Evolutionary conservation across 345 rosid genomes (phyloP), one percentile per base, ranked within the genome.

Genomic region (Brassica cretica): DNA sequence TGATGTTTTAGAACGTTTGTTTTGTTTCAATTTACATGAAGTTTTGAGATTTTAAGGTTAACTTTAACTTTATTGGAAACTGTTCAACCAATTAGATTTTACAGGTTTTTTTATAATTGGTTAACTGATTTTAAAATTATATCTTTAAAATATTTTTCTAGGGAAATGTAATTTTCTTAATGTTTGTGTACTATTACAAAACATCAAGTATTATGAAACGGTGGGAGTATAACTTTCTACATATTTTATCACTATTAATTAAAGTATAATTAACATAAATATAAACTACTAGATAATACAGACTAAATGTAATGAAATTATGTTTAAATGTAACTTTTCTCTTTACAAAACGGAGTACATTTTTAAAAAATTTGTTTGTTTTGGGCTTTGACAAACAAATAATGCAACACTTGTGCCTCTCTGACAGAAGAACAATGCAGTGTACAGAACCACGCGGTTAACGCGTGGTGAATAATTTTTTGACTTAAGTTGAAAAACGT

Each of bases 361-460:
- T 49, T 49, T 49, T 12, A 3, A 7, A 8, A 5, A 1, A 7
- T 14, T 51, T 51, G 56, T 51, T 51, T 51, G 30, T 12, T 60
- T 61, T 61, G 15, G 16, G 11, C 18, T 62, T 11, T 29, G 11
- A 51, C 49, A 35, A 12, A 21, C 18, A 61, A 49, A 49, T 49
- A 46, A 56, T 75, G 66, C 41, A 75, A 24, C 61, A 8, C 33
- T 68, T 44, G 65, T 70, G 59, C 5, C 6, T 49, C 53, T 49
- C 3, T 49, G 29, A 68, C 73, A 62, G 29, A 77, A 70, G 33
- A 71, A 64, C 41, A 68, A 6, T 25, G 51, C 12, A 16, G 81
- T 79, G 78, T 51, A 10, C 6, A 51, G 15, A 71, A 75, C 79
- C 79, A 75, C 82, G 76, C 79, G 81, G 41, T 66, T 21, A 71